Evolutionary conservation across 2,329 filamentous ascomycete species (phyloP), one percentile per base, ranked within the genome.

Genomic region (Cryphonectria nitschkei): DNA sequence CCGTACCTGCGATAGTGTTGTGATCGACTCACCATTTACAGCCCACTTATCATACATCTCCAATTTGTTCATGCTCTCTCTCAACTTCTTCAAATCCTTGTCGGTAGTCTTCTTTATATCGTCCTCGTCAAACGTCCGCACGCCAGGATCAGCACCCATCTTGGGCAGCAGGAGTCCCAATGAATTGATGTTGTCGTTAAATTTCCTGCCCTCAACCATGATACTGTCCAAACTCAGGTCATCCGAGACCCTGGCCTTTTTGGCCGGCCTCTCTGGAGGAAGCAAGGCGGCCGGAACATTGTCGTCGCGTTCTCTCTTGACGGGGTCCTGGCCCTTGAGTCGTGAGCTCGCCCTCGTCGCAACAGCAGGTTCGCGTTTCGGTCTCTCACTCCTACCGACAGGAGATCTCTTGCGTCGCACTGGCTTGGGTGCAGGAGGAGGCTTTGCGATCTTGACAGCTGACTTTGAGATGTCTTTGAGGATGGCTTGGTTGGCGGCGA

Each of bases 71-170:
- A 98, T 95, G 62, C 90, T 90, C 78, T 93, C 85, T 43, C 95
- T 85, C 68, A 98, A 75, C 0, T 87, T 87, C 77, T 91, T 92
- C 9, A 98, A 78, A 32, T 91, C 90, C 76, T 92, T 90, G 76
- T 97, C 90, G 0, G 88, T 90, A 0, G 93, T 97, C 73, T 93
- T 89, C 72, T 91, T 90, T 5, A 96, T 87, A 79, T 97, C 93
- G 0, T 95, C 90, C n/a, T 92, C 90, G 0, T 89, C 91, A 77
- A 98, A 98, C 0, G 95, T 98, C 29, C 94, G 86, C 68, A 94
- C 87, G 64, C 95, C 93, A 0, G 94, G 94, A 74, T 92, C 90
- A 0, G 94, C 93, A 1, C 87, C 93, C 77, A 87, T 87, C 34
- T 86, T 79, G 1, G 91, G 82, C 1, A 80, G 80, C 29, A 95